Percentiles rank a stretch among this genome's conserved stretches.
Conservation (phyloP, 2,329 filamentous ascomycete genomes). For the Penicillium sp. region DNA sequence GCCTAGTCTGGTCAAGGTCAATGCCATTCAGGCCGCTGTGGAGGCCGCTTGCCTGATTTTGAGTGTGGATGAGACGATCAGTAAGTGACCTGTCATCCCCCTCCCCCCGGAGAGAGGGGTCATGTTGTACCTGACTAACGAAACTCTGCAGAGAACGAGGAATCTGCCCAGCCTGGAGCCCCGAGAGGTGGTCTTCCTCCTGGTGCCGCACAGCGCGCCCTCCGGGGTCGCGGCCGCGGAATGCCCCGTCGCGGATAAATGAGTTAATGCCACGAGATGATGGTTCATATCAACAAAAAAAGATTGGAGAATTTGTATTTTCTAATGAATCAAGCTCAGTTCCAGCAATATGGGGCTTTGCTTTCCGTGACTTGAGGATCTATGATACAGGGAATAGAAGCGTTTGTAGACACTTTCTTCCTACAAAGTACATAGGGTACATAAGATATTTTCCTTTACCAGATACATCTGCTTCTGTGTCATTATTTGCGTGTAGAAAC, state of each 20-base stretch:
- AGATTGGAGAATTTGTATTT: conserved; percentile 5
- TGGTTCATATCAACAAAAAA: conserved; percentile 16
- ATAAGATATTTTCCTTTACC: neutral
- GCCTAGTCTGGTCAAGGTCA: conserved; percentile 92
- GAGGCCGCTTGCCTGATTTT: conserved; percentile 95
- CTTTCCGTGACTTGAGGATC: conserved; percentile 2
- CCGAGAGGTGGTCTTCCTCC: conserved; percentile 73
- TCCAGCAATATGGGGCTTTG: neutral
- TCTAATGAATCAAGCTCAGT: conserved; percentile 11
- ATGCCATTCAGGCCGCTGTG: conserved; percentile 92
- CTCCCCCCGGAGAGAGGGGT: neutral
- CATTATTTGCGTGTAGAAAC: neutral
- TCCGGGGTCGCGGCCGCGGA: conserved; percentile 81
- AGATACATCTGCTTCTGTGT: neutral
- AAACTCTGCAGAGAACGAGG: conserved; percentile 70
- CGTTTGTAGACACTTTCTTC: neutral
- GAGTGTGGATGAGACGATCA: conserved; percentile 97
- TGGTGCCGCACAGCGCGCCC: conserved; percentile 82
- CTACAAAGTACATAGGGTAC: neutral
- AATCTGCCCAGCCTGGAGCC: conserved; percentile 80
- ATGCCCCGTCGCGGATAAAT: conserved; percentile 63
- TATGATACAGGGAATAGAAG: conserved; percentile 6
- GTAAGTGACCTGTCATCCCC: conserved; percentile 44
- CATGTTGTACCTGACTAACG: conserved; percentile 17
- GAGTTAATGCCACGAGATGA: conserved; percentile 28